These are phyloP conservation scores for Xylaria cubensis DNA, from an alignment of 495 filamentous ascomycete species.

Conservation along the genomic window DNA sequence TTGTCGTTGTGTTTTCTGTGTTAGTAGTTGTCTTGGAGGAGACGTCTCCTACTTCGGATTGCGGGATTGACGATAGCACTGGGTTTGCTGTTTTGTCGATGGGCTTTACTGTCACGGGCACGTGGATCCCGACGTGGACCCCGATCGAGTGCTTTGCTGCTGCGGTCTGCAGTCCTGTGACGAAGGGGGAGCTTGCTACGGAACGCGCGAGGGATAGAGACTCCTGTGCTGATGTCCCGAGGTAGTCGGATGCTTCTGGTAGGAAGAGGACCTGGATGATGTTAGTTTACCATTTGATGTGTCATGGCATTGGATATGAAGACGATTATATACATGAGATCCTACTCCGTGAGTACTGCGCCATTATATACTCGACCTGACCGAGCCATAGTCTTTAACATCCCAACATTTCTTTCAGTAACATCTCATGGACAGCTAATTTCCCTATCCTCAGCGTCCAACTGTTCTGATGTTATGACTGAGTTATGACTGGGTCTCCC, in stretches of 20 bases:
- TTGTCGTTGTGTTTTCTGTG: conserved; percentile 26
- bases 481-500: background rate
- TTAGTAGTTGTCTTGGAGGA: background rate
- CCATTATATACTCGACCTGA: background rate
- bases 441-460: background rate
- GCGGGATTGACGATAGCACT: conserved; percentile 22
- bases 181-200: conserved; percentile 61
- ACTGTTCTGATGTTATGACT: too few species aligned
- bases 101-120: conserved; percentile 60
- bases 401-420: background rate
- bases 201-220: conserved; percentile 70
- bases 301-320: too few species aligned
- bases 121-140: conserved; percentile 91
- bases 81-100: conserved; percentile 18
- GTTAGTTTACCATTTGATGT: background rate
- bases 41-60: conserved; percentile 16
- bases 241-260: conserved; percentile 92
- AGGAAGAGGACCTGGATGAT: conserved; percentile 77
- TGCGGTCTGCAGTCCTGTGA: conserved; percentile 71
- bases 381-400: background rate
- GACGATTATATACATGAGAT: too few species aligned
- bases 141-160: conserved; percentile 66
- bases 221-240: conserved; percentile 69
- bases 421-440: background rate
- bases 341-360: too few species aligned